Evolutionary conservation across 768 basidiomycete species (phyloP), one percentile per base, ranked within the genome.

Genomic region (Amanita pseudoporphyria): DNA sequence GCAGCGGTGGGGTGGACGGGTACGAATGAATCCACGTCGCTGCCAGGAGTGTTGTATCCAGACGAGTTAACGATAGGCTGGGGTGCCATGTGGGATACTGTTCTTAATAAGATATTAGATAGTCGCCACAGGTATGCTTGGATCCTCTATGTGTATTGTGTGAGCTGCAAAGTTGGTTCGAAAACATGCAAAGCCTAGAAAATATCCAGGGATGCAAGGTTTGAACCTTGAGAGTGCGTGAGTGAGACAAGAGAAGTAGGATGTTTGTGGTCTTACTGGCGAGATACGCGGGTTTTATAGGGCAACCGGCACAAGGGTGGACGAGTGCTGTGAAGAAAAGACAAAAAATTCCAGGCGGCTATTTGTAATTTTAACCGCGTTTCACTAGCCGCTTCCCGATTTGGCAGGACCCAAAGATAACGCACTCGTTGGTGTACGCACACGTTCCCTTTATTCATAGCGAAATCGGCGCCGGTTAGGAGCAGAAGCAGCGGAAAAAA

Each of bases 131-230:
- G 57, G 84, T 81, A 76, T 94, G 92, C 65, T 87, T 92, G 61
- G 62, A 66, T 73, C 92, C 92, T 81, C 89, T 77, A 73, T 87
- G 78, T 60, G 78, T 76, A 72, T 94, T 94, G 73, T 94, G 91
- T 58, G 80, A 72, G 68, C 84, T 87, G 69, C 84, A 82, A 58
- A 93, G 85, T 67, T 84, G 83, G 87, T 94, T 93, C 56, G 87
- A 89, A 87, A 84, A 95, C 91, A 93, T 93, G 79, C 85, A 89
- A 73, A 58, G 63, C 61, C 61, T 69, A 71, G 65, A 72, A 66
- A 64, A 49, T 21, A 50, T 31, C 37, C 28, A 21, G 26, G 38
- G 19, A 31, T 40, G 47, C 21, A 41, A 49, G 42, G 31, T 44
- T 26, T 10, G 10, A 39, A 45, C 19, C 42, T 28, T 33, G 18